Evolutionary conservation across 2,329 filamentous ascomycete genomes (phyloP), one percentile per base, ranked within the genome.

Genomic region (Fonsecaea pedrosoi): DNA sequence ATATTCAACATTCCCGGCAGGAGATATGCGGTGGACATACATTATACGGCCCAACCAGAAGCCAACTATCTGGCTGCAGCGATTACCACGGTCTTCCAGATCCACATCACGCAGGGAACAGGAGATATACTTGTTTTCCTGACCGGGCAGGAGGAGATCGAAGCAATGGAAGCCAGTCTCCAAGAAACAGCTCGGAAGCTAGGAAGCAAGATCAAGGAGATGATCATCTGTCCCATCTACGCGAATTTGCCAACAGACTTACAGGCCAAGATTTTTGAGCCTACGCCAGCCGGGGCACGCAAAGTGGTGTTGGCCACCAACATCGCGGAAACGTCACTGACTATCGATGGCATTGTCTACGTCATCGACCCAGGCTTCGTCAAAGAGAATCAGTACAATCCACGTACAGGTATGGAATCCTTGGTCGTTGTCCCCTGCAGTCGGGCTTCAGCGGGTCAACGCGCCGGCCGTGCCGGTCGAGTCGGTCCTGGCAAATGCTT

Each of bases 281-380:
- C 94, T 0, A 96, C 94, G 0, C 94, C 95, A 0, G 87, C 90
- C 0, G 90, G 90, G 18, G 90, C 91, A 0, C 87, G 95, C 34
- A 99, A 98, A 76, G 92, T 98, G 0, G 92, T 99, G 0, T 81
- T 98, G 42, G 93, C 94, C 0, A 98, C 95, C 2, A 99, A 99
- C 76, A 98, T 99, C 77, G 95, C 95, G 2, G 95, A 99, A 78
- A 99, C 95, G 0, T 93, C 89, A 82, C 81, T 99, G 75, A 99
- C 95, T 0, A 97, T 99, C 65, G 94, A 98, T 76, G 94, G 94
- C 15, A 96, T 98, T 67, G 91, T 94, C 8, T 97, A 96, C 76
- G 95, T 98, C 40, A 96, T 98, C 67, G 95, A 99, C 73, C 92
- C 92, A 0, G 95, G 95, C 0, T 96, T 96, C 71, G 92, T 95